A percentile compares a stretch with the other conserved stretches of the same genome.
Conservation (phyloP, 148 eudicot genomes). For the Cornus florida region DNA sequence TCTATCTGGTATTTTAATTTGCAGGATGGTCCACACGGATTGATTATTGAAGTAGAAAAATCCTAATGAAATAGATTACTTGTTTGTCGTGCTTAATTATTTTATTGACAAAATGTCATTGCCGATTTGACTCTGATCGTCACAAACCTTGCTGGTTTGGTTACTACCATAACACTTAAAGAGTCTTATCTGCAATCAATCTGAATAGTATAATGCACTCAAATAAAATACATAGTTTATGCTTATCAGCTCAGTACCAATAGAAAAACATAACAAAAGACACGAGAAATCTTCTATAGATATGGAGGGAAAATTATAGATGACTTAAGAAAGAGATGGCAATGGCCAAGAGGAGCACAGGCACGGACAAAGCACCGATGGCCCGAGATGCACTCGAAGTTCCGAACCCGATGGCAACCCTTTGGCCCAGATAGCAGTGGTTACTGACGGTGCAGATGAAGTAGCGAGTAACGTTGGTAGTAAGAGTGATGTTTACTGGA, state of each 20-base stretch:
- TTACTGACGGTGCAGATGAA: conserved; percentile 6
- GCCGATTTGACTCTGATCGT: background rate
- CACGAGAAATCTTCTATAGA: background rate
- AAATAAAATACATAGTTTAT: background rate
- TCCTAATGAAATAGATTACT: background rate
- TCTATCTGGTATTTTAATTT: too few species aligned
- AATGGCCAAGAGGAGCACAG: background rate
- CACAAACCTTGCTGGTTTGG: background rate
- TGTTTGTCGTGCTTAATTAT: background rate
- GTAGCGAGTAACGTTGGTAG: background rate
- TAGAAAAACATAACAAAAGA: too few species aligned
- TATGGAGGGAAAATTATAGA: background rate
- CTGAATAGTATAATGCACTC: background rate
- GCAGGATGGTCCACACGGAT: background rate
- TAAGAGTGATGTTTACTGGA: conserved; percentile 8
- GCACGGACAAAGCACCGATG: background rate
- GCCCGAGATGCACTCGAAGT: background rate
- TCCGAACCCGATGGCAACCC: background rate
- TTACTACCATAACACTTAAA: background rate
- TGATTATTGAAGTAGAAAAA: too few species aligned
- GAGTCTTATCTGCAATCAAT: background rate
- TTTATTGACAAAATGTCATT: too few species aligned
- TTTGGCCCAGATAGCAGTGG: background rate
- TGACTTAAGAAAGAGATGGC: conserved; percentile 7
- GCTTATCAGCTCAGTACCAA: too few species aligned